Base-by-base conservation (phyloP, 108 stramenopile species). In the Nitzschia sp. region DNA sequence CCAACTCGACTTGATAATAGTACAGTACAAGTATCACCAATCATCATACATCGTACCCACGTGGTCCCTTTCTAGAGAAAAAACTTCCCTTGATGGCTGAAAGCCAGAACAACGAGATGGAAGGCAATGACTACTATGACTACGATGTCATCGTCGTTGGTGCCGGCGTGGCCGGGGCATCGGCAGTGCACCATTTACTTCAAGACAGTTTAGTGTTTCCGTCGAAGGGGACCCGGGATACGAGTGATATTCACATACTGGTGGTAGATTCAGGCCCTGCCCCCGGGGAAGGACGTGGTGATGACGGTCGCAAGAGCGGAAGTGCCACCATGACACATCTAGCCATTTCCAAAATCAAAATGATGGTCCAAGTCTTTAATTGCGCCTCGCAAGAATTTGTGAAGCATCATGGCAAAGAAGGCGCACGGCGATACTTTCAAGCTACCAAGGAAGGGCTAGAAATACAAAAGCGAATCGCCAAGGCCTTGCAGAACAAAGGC, bases 301-400 rank as follows among this genome's bases (percentile, higher is more conserved):
- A 27, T n/a, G 50, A 25, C 23, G 36, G 59, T 16, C 72, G 67
- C 9, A 50, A 53, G 28, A 74, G 78, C 36, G 78, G 78, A 0
- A 74, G 52, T 50, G 78, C 78, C 23, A 70, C 69, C 3, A 68
- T 79, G 72, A 44, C 45, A 5, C n/a, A 52, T 25, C 21, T 19
- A 26, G 45, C 30, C 19, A 70, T 63, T 29, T 70, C 67, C 15
- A 61, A 38, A 5, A 53, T 79, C 47, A 79, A 79, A 64, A 79
- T 79, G 78, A 79, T 79, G 78, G 61, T 63, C 15, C 72, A 74
- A 63, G 28, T 79, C 22, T 79, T 69, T 45, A 68, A 72, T 1
- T 54, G 60, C 0, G 45, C 32, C 25, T 63, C 54, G 19, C 33
- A 54, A 17, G 72, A 74, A 28, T 69, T 74, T 25, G 36, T 74